Conservation (phyloP, 2,329 filamentous ascomycete species). For the Aspergillus nomiae region DNA sequence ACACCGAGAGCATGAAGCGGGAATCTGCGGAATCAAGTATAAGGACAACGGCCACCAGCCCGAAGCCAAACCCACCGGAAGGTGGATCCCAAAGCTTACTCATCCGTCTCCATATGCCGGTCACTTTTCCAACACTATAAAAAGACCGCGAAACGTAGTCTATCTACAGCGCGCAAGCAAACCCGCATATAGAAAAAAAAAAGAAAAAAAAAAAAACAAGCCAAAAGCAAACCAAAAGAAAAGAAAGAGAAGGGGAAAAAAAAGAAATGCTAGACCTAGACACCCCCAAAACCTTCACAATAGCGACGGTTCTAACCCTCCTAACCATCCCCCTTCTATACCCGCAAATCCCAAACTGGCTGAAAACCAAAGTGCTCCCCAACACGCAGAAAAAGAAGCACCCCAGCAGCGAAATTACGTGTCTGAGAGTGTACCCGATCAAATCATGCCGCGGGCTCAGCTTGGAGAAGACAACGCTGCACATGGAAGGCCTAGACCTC, state of each 20-base stretch:
- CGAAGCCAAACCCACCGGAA: background rate
- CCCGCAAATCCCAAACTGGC: constrained; percentile 17
- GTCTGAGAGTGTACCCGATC: constrained; percentile 63
- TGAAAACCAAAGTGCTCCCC: constrained; percentile 14
- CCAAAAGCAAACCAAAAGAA: background rate
- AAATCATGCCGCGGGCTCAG: constrained; percentile 67
- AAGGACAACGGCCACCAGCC: background rate
- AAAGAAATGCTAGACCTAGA: background rate
- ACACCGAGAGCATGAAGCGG: background rate
- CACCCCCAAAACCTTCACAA: background rate
- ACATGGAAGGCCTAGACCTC: constrained; percentile 60
- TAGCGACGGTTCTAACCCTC: background rate
- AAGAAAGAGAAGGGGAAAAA: background rate
- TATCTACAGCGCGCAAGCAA: background rate
- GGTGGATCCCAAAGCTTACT: background rate
- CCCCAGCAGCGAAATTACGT: constrained; percentile 33
- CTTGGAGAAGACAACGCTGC: constrained; percentile 54
- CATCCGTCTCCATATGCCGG: background rate
- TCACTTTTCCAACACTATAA: background rate
- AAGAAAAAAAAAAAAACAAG: background rate
- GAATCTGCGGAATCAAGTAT: background rate
- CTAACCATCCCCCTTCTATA: constrained; percentile 16
- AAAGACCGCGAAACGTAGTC: too few relatives aligned
- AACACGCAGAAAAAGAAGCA: background rate
- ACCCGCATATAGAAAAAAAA: background rate